These are phyloP conservation scores for Cerioporus squamosus DNA, from an alignment of 1,284 basidiomycete species.

Conservation along the genomic window DNA sequence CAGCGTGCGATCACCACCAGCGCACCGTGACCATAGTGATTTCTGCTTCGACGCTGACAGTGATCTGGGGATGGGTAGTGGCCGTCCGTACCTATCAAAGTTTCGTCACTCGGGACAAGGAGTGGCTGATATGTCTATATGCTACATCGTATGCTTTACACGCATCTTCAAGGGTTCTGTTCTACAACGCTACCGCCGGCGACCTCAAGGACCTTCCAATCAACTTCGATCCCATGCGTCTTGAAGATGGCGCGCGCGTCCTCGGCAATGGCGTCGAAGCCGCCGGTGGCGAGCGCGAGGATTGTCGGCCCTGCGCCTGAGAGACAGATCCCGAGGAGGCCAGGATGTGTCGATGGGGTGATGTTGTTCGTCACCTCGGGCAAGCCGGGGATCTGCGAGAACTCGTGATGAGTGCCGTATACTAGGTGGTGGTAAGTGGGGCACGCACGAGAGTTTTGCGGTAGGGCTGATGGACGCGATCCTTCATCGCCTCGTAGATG, in stretches of 20 bases:
- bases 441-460: conserved; percentile 78
- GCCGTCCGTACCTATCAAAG: background rate
- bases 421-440: background rate
- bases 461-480: conserved; percentile 97
- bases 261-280: conserved; percentile 83
- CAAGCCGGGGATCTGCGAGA: conserved; percentile 87
- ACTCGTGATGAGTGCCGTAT: background rate
- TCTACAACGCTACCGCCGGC: conserved; percentile 54
- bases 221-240: conserved; percentile 76
- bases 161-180: conserved; percentile 3
- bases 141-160: background rate
- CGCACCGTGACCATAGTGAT: too few relatives aligned
- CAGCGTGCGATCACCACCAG: too few relatives aligned
- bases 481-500: conserved; percentile 99
- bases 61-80: too few relatives aligned
- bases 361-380: conserved; percentile 89
- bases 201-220: conserved; percentile 78
- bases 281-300: conserved; percentile 89
- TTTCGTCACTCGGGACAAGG: background rate
- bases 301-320: conserved; percentile 99
- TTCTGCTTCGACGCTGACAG: too few relatives aligned
- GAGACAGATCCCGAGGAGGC: conserved; percentile 95
- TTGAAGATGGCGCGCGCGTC: conserved; percentile 81
- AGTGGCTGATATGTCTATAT: background rate
- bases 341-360: conserved; percentile 89